These are phyloP conservation scores for Ilyonectria mors-panacis DNA, from an alignment of 2,329 filamentous ascomycete species.

Conservation along the genomic window DNA sequence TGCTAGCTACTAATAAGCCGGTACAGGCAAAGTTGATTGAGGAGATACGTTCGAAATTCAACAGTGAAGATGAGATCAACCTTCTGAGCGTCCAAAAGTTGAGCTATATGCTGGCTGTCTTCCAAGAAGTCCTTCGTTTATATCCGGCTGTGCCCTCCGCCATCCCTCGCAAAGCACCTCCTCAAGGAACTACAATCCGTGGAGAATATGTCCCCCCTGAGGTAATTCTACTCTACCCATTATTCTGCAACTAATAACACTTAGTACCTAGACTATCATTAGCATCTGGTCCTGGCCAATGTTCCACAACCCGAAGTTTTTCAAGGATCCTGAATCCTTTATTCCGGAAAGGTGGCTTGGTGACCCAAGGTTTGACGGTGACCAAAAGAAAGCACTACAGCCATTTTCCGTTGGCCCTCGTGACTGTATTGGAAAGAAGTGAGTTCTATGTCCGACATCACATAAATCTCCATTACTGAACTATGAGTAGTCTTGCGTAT, in stretches of 20 bases:
- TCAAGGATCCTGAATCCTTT: constrained; percentile 52
- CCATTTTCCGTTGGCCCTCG: constrained; percentile 51
- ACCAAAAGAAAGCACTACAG: constrained; percentile 45
- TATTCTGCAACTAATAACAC: background rate
- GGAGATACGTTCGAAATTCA: constrained; percentile 58
- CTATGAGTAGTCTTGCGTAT: constrained; percentile 46
- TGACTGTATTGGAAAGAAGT: constrained; percentile 53
- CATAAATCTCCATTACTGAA: background rate
- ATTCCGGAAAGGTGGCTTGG: constrained; percentile 56
- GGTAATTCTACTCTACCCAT: constrained; percentile 38
- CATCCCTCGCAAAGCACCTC: constrained; percentile 47
- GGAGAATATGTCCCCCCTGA: constrained; percentile 51
- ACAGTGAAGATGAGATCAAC: constrained; percentile 55
- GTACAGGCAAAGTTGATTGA: constrained; percentile 47
- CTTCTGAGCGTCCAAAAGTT: constrained; percentile 40
- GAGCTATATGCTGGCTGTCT: constrained; percentile 57
- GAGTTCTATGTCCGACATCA: background rate
- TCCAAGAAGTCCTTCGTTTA: constrained; percentile 60
- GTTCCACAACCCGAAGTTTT: constrained; percentile 52
- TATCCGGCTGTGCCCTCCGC: constrained; percentile 50
- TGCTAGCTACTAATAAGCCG: constrained; percentile 45
- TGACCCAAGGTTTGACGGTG: constrained; percentile 38
- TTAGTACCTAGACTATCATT: constrained; percentile 47
- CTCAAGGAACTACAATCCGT: constrained; percentile 50
- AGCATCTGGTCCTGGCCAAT: constrained; percentile 54